Base-by-base conservation (phyloP, 352 stramenopile species). In the Elongisporangium prolatum region DNA sequence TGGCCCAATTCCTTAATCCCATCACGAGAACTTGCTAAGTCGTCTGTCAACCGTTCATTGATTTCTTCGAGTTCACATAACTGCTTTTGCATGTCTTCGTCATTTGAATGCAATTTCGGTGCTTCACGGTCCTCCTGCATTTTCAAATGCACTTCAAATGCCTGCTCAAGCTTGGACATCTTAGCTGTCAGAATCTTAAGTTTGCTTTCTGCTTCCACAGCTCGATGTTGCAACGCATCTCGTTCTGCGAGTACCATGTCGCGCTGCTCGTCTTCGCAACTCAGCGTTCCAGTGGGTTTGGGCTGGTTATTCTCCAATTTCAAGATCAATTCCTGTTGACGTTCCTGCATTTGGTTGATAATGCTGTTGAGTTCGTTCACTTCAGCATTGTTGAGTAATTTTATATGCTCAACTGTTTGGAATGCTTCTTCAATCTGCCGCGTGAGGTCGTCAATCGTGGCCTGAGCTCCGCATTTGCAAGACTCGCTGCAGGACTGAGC, bases 1-100 rank as follows among this genome's bases (percentile, higher is more conserved):
- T 72, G 59, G 20, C 76, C 67, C 6, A 78, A 48, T 24, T 62
- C 61, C 14, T 65, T 40, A 64, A 74, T 75, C 17, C 59, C 72
- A 28, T 74, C 64, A 68, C 64, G 6, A 81, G 52, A 18, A 13
- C 49, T 63, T 4, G 60, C 54, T 44, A 53, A 57, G 48, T 66
- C 28, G 28, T 6, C 3, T 38, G 28, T 38, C 28, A 38, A 38
- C 13, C 6, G 28, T 38, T 38, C 28, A 38, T 38, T 38, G 28
- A 38, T 38, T 38, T 38, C 28, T 38, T 38, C 28, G 28, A 38
- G 28, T 11, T 44, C 34, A 11, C 8, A 44, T 3, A 44, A 17
- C 34, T 17, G 11, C 34, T 16, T 17, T 17, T 17, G 34, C 10
- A 17, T 17, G 34, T 17, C 24, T 34, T 34, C 24, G 24, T 34